Evolutionary conservation across 176 grass and related monocot genomes (phyloP).

Genomic region (Melocanna baccifera): DNA sequence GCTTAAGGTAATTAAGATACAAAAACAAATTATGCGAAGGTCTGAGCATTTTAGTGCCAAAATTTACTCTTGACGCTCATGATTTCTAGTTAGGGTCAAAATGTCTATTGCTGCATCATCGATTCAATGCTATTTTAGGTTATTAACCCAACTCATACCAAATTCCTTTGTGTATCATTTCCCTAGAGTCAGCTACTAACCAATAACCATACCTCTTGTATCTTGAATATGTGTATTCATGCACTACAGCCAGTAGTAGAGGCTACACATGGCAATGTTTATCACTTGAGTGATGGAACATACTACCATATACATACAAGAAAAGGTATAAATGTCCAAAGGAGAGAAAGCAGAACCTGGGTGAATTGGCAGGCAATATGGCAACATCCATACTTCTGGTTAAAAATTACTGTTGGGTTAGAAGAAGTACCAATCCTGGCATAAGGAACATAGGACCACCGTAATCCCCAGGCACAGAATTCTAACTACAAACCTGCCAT

Average conservation of each 20-base stretch:
- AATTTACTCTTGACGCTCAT: not conserved
- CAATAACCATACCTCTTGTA: not conserved
- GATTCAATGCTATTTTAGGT: not conserved
- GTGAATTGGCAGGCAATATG: slow-evolving; percentile 80
- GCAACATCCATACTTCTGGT: slow-evolving; percentile 90
- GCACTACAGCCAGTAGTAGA: not conserved
- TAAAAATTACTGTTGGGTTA: not conserved
- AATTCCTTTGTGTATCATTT: not conserved
- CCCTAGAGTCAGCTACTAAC: not conserved
- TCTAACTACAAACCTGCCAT: no score
- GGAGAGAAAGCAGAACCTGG: slow-evolving; percentile 56
- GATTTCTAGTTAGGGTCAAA: not conserved
- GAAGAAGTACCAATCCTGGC: slow-evolving; percentile 71
- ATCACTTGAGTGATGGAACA: not conserved
- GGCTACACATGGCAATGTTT: not conserved
- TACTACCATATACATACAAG: not conserved
- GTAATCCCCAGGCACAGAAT: slow-evolving; percentile 83
- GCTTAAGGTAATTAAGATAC: not conserved
- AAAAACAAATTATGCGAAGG: not conserved
- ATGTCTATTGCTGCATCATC: not conserved
- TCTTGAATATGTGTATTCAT: not conserved
- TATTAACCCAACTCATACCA: not conserved
- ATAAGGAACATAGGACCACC: slow-evolving; percentile 88
- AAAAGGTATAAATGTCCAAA: not conserved
- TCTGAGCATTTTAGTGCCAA: not conserved